Evolutionary conservation across 2,329 filamentous ascomycete genomes (phyloP).

Genomic region (Ophiostoma australiae): DNA sequence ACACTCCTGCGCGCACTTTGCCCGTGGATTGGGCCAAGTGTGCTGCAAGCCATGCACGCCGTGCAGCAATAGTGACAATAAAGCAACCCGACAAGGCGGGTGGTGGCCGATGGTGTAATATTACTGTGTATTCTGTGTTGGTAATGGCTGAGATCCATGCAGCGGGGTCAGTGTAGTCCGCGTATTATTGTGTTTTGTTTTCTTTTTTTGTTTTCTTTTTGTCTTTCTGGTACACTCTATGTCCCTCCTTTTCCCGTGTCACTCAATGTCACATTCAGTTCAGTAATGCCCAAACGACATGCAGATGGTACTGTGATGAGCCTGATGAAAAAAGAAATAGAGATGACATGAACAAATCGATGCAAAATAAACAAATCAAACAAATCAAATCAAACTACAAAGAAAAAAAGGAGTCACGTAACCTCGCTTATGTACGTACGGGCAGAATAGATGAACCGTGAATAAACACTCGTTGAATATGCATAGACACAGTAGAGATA

Average conservation of each 20-base stretch:
- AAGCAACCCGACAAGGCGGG: slow-evolving; percentile 6
- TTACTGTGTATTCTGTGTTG: no score
- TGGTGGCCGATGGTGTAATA: no score
- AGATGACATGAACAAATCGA: not conserved
- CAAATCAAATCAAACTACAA: not conserved
- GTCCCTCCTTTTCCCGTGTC: not conserved
- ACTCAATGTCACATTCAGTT: not conserved
- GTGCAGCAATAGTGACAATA: not conserved
- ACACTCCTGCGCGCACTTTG: not conserved
- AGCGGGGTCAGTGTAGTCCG: not conserved
- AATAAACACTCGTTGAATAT: not conserved
- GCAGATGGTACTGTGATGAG: not conserved
- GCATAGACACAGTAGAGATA: no score
- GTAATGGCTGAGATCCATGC: no score
- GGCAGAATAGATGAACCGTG: not conserved
- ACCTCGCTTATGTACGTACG: slow-evolving; percentile 13
- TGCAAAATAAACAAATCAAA: not conserved
- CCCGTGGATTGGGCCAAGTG: not conserved
- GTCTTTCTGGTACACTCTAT: not conserved
- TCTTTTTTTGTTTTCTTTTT: not conserved
- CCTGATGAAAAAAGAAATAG: not conserved
- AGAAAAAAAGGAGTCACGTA: not conserved
- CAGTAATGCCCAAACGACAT: not conserved
- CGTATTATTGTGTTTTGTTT: not conserved
- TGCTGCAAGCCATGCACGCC: not conserved